phyloP scores from a whole-genome alignment of 1,284 basidiomycete species.

The Megacollybia platyphylla region DNA sequence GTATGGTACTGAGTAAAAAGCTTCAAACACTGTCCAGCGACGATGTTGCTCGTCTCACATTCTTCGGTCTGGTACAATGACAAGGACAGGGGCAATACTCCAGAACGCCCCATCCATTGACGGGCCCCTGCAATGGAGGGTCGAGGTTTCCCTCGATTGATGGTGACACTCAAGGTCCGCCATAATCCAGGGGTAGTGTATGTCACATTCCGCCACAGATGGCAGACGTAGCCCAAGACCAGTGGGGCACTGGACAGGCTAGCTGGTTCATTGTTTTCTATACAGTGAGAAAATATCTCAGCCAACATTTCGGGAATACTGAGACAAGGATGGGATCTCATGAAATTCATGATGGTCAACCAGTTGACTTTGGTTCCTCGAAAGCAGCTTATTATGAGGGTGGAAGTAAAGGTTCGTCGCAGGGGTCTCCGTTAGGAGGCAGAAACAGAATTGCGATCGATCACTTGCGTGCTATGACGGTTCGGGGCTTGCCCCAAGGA shows the following conservation, averaged over 20 bases:
- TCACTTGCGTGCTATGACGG: conserved; percentile 35
- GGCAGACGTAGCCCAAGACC: conserved; percentile 18
- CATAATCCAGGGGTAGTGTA: conserved; percentile 17
- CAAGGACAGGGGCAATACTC: conserved; percentile 16
- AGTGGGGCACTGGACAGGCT: conserved; percentile 12
- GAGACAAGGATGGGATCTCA: not conserved
- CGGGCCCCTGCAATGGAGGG: conserved; percentile 11
- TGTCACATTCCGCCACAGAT: conserved; percentile 15
- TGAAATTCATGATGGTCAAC: too few relatives aligned
- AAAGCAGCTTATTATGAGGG: not conserved
- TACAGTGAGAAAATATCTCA: conserved; percentile 15
- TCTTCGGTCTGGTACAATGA: conserved; percentile 18
- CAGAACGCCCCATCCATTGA: conserved; percentile 17
- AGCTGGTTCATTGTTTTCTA: conserved; percentile 7
- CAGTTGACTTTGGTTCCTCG: not conserved
- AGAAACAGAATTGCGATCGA: not conserved
- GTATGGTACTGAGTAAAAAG: conserved; percentile 45
- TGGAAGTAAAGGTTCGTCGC: not conserved
- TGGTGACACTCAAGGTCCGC: conserved; percentile 15
- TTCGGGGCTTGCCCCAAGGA: conserved; percentile 60
- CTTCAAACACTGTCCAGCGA: conserved; percentile 41
- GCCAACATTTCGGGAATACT: conserved; percentile 7
- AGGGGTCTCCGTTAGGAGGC: not conserved
- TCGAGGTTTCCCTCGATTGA: conserved; percentile 15
- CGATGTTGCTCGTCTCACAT: conserved; percentile 28